These are phyloP conservation scores for Priceomyces castillae DNA, from an alignment of 805 yeast genomes.

Conservation along the genomic window DNA sequence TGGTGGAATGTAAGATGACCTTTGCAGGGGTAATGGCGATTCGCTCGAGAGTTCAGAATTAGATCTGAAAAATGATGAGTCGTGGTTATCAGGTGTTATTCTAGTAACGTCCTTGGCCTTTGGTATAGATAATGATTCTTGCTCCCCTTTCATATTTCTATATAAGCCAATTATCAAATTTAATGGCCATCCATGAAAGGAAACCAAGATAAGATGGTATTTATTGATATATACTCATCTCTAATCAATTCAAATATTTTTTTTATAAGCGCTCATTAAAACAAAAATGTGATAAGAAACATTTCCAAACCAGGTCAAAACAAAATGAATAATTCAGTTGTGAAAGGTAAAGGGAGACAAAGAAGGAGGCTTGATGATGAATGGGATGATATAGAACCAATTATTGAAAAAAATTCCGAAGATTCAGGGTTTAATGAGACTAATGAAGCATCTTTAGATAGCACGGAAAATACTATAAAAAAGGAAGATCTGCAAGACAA, in stretches of 20 bases:
- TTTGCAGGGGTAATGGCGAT: conserved; percentile 2
- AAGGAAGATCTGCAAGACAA: neutral
- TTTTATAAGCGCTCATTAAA: neutral
- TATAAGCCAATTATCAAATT: neutral
- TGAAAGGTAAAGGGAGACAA: conserved; percentile 14
- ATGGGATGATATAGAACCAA: conserved; percentile 16
- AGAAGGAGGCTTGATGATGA: conserved; percentile 14
- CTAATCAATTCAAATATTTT: neutral
- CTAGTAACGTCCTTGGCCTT: conserved; percentile 18
- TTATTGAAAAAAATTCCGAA: neutral
- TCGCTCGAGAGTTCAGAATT: conserved; percentile 2
- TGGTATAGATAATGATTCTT: neutral
- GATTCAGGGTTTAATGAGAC: neutral
- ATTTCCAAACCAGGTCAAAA: neutral
- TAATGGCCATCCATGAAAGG: neutral
- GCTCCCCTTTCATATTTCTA: neutral
- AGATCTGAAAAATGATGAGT: conserved; percentile 26
- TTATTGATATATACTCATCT: neutral
- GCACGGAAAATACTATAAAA: neutral
- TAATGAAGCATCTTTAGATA: neutral
- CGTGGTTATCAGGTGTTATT: conserved; percentile 23
- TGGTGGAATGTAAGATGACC: conserved; percentile 34
- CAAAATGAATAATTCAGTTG: conserved; percentile 8
- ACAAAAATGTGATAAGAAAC: too few species aligned
- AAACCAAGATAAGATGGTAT: neutral